Base-by-base conservation (phyloP, 2,329 filamentous ascomycete genomes). In the Clonostachys sp. region DNA sequence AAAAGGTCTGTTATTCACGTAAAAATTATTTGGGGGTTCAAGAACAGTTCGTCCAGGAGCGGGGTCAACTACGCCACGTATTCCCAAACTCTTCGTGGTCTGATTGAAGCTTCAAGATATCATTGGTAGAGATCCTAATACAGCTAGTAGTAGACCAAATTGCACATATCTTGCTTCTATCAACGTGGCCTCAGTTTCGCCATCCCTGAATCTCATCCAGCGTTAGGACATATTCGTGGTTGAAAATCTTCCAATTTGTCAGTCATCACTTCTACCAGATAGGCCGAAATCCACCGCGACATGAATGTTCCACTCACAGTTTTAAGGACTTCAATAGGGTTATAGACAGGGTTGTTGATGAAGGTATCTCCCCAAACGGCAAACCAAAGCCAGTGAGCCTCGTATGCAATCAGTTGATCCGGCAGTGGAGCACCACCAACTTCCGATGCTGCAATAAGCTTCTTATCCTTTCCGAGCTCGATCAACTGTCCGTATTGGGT, bases 351-450 rank as follows among this genome's bases (percentile, higher is more conserved):
- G 30, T 68, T 68, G 48, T 65, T 62, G 53, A 75, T 71, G 48
- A 64, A 76, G 1, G 64, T 63, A 5, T 68, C 69, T 10, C 60
- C 59, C 73, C 73, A 77, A 6, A 73, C 67, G 36, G 62, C 63
- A 49, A 75, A 77, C 58, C 67, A 76, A 34, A 68, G 60, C 73
- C 73, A 76, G 51, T 75, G 65, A 0, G 72, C 67, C 52, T 68
- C 62, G 50, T 74, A 75, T 4, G 67, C 66, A 51, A 66, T 59
- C 5, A 75, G 56, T 39, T 63, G 58, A 2, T 58, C 58, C 0
- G 70, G 70, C n/a, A 68, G 62, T 43, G 73, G 72, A 4, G 73
- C 67, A 12, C 65, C 64, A 12, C 74, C 74, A 1, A 75, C 67
- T 52, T 77, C 74, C 5, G 72, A 56, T 1, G 72, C 69, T 0